phyloP scores from a whole-genome alignment of 1,284 basidiomycete genomes.

The Heliocybe sulcata region DNA sequence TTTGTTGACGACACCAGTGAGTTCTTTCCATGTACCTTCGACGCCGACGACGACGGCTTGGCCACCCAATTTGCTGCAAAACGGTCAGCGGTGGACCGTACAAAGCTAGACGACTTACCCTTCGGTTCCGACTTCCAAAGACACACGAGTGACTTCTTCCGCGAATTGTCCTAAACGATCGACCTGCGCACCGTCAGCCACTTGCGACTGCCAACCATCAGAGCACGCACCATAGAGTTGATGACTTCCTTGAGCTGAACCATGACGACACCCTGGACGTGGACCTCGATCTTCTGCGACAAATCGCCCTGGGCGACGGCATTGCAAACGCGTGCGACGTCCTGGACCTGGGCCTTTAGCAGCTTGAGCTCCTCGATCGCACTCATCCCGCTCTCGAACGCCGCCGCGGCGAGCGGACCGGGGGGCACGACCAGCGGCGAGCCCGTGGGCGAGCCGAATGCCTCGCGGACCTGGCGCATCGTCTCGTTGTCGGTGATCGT shows the following conservation, averaged over 20 bases:
- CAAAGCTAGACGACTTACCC: constrained; percentile 38
- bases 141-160: constrained; percentile 80
- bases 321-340: constrained; percentile 90
- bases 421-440: constrained; percentile 39
- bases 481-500: constrained; percentile 29
- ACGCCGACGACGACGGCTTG: constrained; percentile 91
- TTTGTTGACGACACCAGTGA: constrained; percentile 88
- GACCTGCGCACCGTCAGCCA: constrained; percentile 30
- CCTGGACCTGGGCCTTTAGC: constrained; percentile 86
- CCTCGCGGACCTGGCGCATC: constrained; percentile 25
- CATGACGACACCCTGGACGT: constrained; percentile 95
- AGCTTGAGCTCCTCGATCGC: constrained; percentile 76
- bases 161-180: constrained; percentile 79
- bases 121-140: constrained; percentile 90
- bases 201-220: background rate
- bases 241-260: constrained; percentile 97
- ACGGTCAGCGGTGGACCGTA: constrained; percentile 9
- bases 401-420: constrained; percentile 50
- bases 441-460: constrained; percentile 25
- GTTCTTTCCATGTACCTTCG: constrained; percentile 90
- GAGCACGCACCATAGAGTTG: constrained; percentile 79
- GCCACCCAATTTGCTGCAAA: constrained; percentile 73
- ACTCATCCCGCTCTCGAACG: constrained; percentile 55
- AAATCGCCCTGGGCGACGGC: constrained; percentile 94
- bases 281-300: constrained; percentile 94